Evolutionary conservation across 176 grass and related monocot genomes (phyloP).

Genomic region (Avena eriantha): DNA sequence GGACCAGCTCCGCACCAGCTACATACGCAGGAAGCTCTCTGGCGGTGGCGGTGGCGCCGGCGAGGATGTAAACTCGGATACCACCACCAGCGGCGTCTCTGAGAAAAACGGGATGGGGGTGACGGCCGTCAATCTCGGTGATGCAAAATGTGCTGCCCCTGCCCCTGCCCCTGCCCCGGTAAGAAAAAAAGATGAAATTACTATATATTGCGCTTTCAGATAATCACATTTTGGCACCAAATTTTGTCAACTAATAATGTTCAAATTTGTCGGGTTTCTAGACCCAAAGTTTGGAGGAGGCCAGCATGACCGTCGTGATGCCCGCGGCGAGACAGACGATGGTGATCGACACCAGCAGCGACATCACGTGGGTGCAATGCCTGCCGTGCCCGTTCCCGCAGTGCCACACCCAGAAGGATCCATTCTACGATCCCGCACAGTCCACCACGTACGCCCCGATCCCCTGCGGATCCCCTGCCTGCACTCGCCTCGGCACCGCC

Average conservation of each 20-base stretch:
- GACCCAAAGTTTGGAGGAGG: too few relatives aligned
- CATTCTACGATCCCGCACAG: background rate
- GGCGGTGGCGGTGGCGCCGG: too few relatives aligned
- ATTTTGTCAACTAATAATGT: too few relatives aligned
- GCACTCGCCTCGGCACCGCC: background rate
- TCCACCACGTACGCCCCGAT: background rate
- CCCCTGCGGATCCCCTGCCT: background rate
- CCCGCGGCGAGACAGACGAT: background rate
- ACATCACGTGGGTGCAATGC: slow-evolving; percentile 63
- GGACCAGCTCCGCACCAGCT: slow-evolving; percentile 40
- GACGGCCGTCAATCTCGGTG: too few relatives aligned
- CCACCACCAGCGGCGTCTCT: too few relatives aligned
- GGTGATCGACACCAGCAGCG: slow-evolving; percentile 59
- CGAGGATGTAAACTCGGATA: background rate
- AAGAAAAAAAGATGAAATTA: too few relatives aligned
- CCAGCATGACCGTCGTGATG: background rate
- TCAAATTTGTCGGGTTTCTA: too few relatives aligned
- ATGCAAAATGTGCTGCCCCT: too few relatives aligned
- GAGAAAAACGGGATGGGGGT: too few relatives aligned
- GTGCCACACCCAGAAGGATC: slow-evolving; percentile 9
- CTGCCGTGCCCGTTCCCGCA: background rate
- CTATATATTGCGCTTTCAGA: too few relatives aligned
- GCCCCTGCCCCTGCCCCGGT: too few relatives aligned
- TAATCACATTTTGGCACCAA: too few relatives aligned
- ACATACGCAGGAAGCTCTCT: slow-evolving; percentile 20